phyloP scores from a whole-genome alignment of 345 rosid genomes.

The Noccaea bulbosa region DNA sequence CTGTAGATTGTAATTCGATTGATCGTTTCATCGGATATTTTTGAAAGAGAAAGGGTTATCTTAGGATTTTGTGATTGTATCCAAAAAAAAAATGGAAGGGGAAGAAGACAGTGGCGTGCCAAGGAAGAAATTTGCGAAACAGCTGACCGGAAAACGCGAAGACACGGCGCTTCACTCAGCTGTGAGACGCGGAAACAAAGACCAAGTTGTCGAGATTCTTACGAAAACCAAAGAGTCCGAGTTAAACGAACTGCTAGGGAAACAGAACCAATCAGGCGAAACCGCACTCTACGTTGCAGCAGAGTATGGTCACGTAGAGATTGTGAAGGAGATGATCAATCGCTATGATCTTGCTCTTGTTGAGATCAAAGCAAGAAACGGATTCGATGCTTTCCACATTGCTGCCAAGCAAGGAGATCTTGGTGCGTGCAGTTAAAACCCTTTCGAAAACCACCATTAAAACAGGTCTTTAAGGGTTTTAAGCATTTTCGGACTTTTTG shows the following conservation, averaged over 20 bases:
- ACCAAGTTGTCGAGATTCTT: slow-evolving; percentile 55
- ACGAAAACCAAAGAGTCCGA: slow-evolving; percentile 49
- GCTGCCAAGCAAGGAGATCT: slow-evolving; percentile 96
- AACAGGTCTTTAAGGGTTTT: background rate
- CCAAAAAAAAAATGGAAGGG: slow-evolving; percentile 30
- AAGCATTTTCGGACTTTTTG: background rate
- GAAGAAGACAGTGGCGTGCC: slow-evolving; percentile 37
- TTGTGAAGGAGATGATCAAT: slow-evolving; percentile 78
- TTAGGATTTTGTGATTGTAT: slow-evolving; percentile 11
- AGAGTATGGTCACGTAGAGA: slow-evolving; percentile 74
- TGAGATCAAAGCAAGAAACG: slow-evolving; percentile 87
- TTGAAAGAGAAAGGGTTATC: background rate
- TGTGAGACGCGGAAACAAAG: slow-evolving; percentile 69
- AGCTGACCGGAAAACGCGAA: slow-evolving; percentile 80
- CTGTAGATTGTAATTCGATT: background rate
- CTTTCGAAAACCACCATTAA: background rate
- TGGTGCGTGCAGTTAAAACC: slow-evolving; percentile 47
- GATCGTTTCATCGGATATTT: background rate
- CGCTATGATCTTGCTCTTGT: slow-evolving; percentile 75
- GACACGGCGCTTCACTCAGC: slow-evolving; percentile 84
- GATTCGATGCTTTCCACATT: slow-evolving; percentile 93
- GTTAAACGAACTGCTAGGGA: slow-evolving; percentile 56
- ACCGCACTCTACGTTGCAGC: slow-evolving; percentile 94
- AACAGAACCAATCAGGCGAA: slow-evolving; percentile 90
- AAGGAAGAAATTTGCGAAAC: slow-evolving; percentile 81